Evolutionary conservation across 129 eudicot genomes (phyloP).

Genomic region (Deinandra increscens): DNA sequence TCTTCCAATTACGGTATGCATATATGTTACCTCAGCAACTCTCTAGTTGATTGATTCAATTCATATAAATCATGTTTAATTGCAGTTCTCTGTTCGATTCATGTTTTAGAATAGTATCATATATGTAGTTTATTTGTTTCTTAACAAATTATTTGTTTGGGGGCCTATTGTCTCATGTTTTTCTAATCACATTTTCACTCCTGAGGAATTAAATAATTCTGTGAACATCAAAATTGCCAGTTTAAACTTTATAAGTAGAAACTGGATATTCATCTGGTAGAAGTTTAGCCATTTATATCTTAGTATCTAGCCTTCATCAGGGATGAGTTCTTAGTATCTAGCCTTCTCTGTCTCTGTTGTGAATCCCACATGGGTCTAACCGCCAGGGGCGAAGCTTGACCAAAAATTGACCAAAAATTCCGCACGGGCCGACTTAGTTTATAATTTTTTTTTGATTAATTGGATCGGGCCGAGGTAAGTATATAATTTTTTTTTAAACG

Average conservation of each 20-base stretch:
- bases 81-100: not conserved
- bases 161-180: not conserved
- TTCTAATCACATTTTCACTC: not conserved
- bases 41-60: not conserved
- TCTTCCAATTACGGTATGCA: constrained; percentile 64
- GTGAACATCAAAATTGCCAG: not conserved
- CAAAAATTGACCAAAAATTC: no score
- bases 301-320: not conserved
- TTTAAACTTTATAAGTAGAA: not conserved
- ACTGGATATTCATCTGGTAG: constrained; percentile 5
- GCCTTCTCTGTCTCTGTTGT: not conserved
- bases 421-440: no score
- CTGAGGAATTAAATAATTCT: not conserved
- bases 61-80: not conserved
- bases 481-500: no score
- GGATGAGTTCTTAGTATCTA: not conserved
- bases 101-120: constrained; percentile 1
- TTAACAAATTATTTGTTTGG: not conserved
- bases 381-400: no score
- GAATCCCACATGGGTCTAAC: not conserved
- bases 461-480: no score
- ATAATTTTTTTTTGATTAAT: no score
- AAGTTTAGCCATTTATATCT: not conserved
- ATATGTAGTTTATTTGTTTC: not conserved
- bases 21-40: not conserved